phyloP scores from a whole-genome alignment of 805 yeast species.

The Kazachstania kunashirensis region DNA sequence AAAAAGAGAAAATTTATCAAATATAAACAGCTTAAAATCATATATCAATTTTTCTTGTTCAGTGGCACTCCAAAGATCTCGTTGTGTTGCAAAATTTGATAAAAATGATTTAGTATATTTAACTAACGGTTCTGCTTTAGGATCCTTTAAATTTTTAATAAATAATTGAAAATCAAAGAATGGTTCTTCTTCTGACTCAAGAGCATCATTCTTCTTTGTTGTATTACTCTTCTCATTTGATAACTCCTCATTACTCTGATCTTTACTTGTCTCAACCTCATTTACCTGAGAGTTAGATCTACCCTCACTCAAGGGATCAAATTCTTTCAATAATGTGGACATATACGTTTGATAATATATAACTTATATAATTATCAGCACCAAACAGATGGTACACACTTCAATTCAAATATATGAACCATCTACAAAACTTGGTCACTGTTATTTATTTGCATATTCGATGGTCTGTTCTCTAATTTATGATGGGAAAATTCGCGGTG shows the following conservation, averaged over 20 bases:
- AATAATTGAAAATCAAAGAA: conserved; percentile 78
- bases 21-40: conserved; percentile 71
- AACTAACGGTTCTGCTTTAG: conserved; percentile 80
- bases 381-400: too few species aligned
- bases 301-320: conserved; percentile 8
- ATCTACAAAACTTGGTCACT: too few species aligned
- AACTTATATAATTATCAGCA: too few species aligned
- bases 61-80: conserved; percentile 56
- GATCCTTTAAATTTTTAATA: conserved; percentile 56
- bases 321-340: conserved; percentile 7
- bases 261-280: background rate
- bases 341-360: background rate
- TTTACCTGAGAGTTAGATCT: background rate
- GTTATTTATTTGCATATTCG: background rate
- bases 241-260: background rate
- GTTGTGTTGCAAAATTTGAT: conserved; percentile 49
- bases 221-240: background rate
- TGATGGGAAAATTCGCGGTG: too few species aligned
- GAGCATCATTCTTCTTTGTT: background rate
- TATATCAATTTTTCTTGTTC: conserved; percentile 71
- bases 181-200: conserved; percentile 17
- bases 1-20: conserved; percentile 46
- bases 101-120: conserved; percentile 79
- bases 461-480: background rate
- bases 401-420: too few species aligned